Conservation (phyloP, 768 basidiomycete genomes). For the Xanthoconium stramineum region DNA sequence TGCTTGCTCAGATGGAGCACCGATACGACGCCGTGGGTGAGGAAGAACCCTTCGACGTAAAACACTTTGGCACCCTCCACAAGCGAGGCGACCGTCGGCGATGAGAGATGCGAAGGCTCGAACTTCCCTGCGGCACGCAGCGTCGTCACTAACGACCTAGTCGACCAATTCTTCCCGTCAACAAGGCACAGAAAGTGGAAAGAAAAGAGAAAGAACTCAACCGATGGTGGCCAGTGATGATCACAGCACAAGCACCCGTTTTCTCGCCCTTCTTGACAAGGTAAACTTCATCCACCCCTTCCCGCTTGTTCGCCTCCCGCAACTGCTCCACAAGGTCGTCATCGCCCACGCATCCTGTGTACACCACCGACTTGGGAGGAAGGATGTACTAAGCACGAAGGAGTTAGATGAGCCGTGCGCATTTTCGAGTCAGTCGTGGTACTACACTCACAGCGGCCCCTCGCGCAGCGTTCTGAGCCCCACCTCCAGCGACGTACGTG, state of each 20-base stretch:
- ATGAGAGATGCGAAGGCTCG: constrained; percentile 72
- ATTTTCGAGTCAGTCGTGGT: neutral
- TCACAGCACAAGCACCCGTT: constrained; percentile 95
- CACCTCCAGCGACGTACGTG: constrained; percentile 95
- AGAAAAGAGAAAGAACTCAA: constrained; percentile 29
- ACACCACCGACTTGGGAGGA: constrained; percentile 85
- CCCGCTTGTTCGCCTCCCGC: constrained; percentile 84
- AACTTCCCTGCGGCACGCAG: constrained; percentile 90
- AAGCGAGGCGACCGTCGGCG: constrained; percentile 69
- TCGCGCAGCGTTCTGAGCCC: constrained; percentile 94
- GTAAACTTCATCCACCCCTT: constrained; percentile 86
- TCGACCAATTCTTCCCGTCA: neutral
- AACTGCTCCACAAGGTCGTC: constrained; percentile 91
- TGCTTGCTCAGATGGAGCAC: constrained; percentile 74
- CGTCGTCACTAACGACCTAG: constrained; percentile 88
- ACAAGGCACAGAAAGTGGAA: too few relatives aligned
- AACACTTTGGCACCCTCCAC: constrained; percentile 79
- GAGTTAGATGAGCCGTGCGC: neutral
- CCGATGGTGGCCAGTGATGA: constrained; percentile 93
- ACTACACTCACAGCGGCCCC: constrained; percentile 79
- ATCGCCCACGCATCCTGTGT: constrained; percentile 90
- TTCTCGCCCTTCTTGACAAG: constrained; percentile 81
- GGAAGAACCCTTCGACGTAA: constrained; percentile 97
- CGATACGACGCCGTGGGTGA: constrained; percentile 83
- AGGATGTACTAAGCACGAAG: constrained; percentile 71